Base-by-base conservation (phyloP, 139 green algal genomes). In the Picochlorum sp. region DNA sequence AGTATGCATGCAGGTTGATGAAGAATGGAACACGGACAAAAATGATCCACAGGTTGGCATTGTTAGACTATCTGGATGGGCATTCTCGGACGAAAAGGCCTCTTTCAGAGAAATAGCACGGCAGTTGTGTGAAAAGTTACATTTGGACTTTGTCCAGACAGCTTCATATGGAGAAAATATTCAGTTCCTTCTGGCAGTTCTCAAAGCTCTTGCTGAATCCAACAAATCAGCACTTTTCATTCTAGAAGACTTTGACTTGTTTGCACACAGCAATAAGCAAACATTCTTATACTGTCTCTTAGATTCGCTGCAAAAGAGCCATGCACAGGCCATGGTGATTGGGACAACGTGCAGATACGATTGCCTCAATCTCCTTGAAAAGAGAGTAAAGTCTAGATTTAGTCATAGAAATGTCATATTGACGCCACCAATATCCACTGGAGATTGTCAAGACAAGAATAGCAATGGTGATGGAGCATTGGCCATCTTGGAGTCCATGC, bases 221-320 rank as follows among this genome's bases (percentile, higher is more conserved):
- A 62, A 85, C 24, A 89, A 90, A 59, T 63, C 63, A 14, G 87
- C 82, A 7, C 68, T 92, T 8, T 92, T 94, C 65, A 77, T 94
- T 23, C 64, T 95, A 59, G 87, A 94, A 47, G 79, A 89, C 32
- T 81, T 94, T 62, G 86, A 94, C 54, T 51, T 69, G 10, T 94
- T 87, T 70, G 51, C 62, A 26, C 45, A 44, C 3, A 61, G 63
- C n/a, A 62, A 73, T 30, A 82, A 80, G 74, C 88, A 95, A 80
- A 81, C 78, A 56, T 50, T 91, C 63, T 75, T 95, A 59, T 95
- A 95, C 83, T 89, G 89, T 72, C 73, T 95, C 59, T 67, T 95
- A 60, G 88, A 95, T 63, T 74, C 82, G 24, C 64, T 95, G 66
- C 75, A 88, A 64, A 69, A 46, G 41, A 57, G 63, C 45, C 64